phyloP scores from a whole-genome alignment of 139 green algal genomes.

The Chlorella vulgaris region DNA sequence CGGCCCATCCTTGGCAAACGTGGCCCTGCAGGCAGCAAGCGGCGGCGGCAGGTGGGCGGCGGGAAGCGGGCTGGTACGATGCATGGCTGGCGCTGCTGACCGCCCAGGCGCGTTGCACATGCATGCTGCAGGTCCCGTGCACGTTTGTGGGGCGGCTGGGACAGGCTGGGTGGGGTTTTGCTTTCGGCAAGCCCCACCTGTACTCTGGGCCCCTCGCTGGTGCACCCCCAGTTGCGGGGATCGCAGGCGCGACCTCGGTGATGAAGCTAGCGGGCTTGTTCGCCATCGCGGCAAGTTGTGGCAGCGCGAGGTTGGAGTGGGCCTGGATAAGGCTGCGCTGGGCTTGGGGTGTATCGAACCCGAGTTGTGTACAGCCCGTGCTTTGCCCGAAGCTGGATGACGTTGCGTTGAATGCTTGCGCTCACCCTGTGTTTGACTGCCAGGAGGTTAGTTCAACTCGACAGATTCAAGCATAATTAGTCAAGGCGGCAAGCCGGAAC shows the following conservation, averaged over 20 bases:
- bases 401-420: no score
- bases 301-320: neutral
- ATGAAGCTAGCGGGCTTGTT: neutral
- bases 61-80: neutral
- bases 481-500: no score
- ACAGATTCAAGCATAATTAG: no score
- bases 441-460: no score
- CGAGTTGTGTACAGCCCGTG: no score
- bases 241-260: conserved; percentile 25
- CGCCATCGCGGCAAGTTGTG: no score
- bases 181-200: no score
- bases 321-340: neutral
- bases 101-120: neutral
- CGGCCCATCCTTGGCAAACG: conserved; percentile 65
- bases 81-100: neutral
- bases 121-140: neutral
- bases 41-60: neutral
- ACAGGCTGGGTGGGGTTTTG: neutral
- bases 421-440: no score
- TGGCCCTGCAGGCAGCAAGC: conserved; percentile 14
- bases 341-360: neutral
- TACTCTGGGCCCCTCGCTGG: conserved; percentile 38
- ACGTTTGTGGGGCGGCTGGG: neutral
- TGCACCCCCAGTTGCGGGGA: conserved; percentile 3
- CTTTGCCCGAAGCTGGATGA: no score